Conservation (phyloP, 371 early-diverging fungal species). For the Mucor ambiguus region DNA sequence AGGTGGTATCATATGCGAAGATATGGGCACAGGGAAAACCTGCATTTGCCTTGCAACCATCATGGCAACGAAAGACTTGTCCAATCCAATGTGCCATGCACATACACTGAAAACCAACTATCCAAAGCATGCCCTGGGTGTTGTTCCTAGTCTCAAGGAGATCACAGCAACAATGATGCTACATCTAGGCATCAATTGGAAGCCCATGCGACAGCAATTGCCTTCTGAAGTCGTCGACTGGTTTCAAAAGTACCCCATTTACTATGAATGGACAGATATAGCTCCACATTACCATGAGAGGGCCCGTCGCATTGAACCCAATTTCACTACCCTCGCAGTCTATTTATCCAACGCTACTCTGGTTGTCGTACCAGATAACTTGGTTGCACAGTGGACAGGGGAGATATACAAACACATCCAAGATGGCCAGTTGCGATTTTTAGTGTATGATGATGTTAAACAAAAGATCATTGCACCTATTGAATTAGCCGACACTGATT, state of each 20-base stretch:
- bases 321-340: constrained; percentile 41
- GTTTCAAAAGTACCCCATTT: constrained; percentile 47
- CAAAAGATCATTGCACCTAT: constrained; percentile 51
- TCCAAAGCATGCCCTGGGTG: neutral
- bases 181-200: constrained; percentile 44
- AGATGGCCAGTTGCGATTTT: constrained; percentile 50
- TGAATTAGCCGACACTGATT: constrained; percentile 56
- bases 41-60: constrained; percentile 70
- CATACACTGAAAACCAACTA: neutral
- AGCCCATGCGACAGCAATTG: constrained; percentile 35
- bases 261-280: constrained; percentile 44
- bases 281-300: constrained; percentile 23
- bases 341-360: constrained; percentile 65
- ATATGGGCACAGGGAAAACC: constrained; percentile 84
- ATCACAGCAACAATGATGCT: constrained; percentile 43
- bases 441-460: constrained; percentile 46
- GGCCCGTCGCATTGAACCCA: constrained; percentile 20
- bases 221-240: constrained; percentile 23
- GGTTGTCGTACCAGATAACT: constrained; percentile 77
- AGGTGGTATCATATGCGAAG: constrained; percentile 80
- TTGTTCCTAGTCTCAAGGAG: constrained; percentile 26
- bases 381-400: constrained; percentile 73
- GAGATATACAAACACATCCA: constrained; percentile 73
- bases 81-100: constrained; percentile 20
- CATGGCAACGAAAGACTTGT: constrained; percentile 58